Evolutionary conservation across 2,329 filamentous ascomycete genomes (phyloP).

Genomic region (Dactylella cylindrospora): DNA sequence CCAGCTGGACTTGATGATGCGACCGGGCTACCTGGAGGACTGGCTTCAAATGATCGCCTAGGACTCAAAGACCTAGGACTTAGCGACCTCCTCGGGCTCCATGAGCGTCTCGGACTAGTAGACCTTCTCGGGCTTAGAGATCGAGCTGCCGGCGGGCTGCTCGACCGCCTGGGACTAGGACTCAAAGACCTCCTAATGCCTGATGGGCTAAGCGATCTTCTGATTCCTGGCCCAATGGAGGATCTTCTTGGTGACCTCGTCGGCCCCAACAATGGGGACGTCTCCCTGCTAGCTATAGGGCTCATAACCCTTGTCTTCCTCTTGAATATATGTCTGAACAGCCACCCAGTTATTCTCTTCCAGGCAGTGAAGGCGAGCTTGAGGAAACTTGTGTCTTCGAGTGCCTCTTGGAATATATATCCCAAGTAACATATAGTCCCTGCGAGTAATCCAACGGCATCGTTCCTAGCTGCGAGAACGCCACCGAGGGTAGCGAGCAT

Average conservation of each 20-base stretch:
- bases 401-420: slow-evolving; percentile 54
- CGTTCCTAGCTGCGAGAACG: slow-evolving; percentile 79
- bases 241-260: slow-evolving; percentile 2
- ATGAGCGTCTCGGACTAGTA: slow-evolving; percentile 26
- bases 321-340: slow-evolving; percentile 23
- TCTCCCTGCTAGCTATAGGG: slow-evolving; percentile 24
- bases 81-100: slow-evolving; percentile 29
- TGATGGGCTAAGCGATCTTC: too few species aligned
- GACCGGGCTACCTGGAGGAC: slow-evolving; percentile 19
- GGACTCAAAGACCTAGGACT: too few species aligned
- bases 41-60: too few species aligned
- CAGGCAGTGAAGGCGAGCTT: slow-evolving; percentile 12
- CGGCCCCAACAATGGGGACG: slow-evolving; percentile 25
- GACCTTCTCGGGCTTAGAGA: slow-evolving; percentile 25
- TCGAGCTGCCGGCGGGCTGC: neutral
- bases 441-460: slow-evolving; percentile 80
- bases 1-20: slow-evolving; percentile 33
- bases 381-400: slow-evolving; percentile 38
- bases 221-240: too few species aligned
- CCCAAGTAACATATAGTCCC: slow-evolving; percentile 77
- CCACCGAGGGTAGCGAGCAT: slow-evolving; percentile 86
- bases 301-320: slow-evolving; percentile 7
- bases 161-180: slow-evolving; percentile 1
- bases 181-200: slow-evolving; percentile 32
- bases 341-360: slow-evolving; percentile 27